These are phyloP conservation scores for Cutaneotrichosporon mucoides DNA, from an alignment of 1,284 basidiomycete species.

Conservation along the genomic window DNA sequence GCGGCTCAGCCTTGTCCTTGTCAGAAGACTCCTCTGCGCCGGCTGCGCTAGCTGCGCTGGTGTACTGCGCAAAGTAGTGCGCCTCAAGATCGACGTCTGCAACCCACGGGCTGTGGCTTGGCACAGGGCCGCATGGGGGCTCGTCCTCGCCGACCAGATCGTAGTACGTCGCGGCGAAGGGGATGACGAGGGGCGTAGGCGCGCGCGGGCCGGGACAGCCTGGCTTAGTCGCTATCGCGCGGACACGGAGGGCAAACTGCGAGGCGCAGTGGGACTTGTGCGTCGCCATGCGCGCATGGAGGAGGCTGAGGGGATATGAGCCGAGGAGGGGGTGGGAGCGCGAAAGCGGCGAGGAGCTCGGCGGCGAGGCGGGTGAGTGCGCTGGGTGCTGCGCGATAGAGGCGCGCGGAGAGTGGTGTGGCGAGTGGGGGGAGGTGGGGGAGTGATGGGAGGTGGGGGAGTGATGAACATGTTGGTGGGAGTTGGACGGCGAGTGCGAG, in stretches of 20 bases:
- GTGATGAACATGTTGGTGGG: neutral
- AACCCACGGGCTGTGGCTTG: conserved; percentile 43
- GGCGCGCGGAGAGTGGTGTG: neutral
- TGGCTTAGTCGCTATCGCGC: conserved; percentile 10
- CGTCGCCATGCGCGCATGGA: conserved; percentile 43
- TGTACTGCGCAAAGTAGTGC: conserved; percentile 27
- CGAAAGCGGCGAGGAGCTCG: conserved; percentile 18
- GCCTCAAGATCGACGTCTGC: conserved; percentile 43
- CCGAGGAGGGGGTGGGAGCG: conserved; percentile 43
- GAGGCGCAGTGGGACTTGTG: conserved; percentile 29
- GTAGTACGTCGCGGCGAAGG: conserved; percentile 45
- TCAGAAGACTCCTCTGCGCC: neutral
- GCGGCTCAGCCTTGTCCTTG: conserved; percentile 21
- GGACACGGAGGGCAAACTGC: conserved; percentile 30
- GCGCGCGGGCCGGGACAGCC: conserved; percentile 23
- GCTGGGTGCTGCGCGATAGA: neutral
- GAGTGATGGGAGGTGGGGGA: neutral
- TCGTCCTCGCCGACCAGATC: conserved; percentile 27
- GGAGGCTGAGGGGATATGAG: conserved; percentile 39
- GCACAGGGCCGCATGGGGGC: neutral
- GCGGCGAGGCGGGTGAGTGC: neutral
- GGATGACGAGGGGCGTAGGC: conserved; percentile 32
- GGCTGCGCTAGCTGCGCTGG: neutral
- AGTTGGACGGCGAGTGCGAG: neutral
- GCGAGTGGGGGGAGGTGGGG: neutral